phyloP scores from a whole-genome alignment of 2,329 filamentous ascomycete genomes.

The Colletotrichum acutatum region DNA sequence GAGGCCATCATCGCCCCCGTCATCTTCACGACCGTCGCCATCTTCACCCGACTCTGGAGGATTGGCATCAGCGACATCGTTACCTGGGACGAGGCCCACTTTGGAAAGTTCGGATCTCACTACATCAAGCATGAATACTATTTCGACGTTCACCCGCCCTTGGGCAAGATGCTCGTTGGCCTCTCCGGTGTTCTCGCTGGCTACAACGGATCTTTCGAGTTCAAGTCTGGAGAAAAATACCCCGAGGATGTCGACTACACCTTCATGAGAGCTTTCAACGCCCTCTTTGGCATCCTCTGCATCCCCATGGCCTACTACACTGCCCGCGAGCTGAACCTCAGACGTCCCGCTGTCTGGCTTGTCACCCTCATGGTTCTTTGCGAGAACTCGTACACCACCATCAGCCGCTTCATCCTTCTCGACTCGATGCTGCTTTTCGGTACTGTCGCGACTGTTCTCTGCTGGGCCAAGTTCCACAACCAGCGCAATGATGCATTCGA shows the following conservation, averaged over 20 bases:
- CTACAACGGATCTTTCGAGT: slow-evolving; percentile 99
- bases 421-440: slow-evolving; percentile 99
- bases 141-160: slow-evolving; percentile 88
- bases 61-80: slow-evolving; percentile 76
- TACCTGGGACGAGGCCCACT: slow-evolving; percentile 77
- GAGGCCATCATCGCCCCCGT: slow-evolving; percentile 71
- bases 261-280: slow-evolving; percentile 98
- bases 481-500: slow-evolving; percentile 88
- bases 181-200: slow-evolving; percentile 95
- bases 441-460: slow-evolving; percentile 96
- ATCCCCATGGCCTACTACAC: slow-evolving; percentile 96
- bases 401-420: slow-evolving; percentile 96
- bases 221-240: slow-evolving; percentile 98
- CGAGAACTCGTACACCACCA: slow-evolving; percentile 99
- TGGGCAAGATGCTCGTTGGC: slow-evolving; percentile 98
- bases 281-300: slow-evolving; percentile 91
- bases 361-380: slow-evolving; percentile 97
- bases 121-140: slow-evolving; percentile 99
- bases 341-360: slow-evolving; percentile 90
- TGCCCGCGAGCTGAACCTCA: slow-evolving; percentile 88
- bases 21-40: slow-evolving; percentile 69
- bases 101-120: slow-evolving; percentile 98
- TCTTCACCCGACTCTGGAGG: slow-evolving; percentile 76
- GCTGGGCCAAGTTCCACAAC: slow-evolving; percentile 97
- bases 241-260: slow-evolving; percentile 95